phyloP scores from a whole-genome alignment of 139 green algal species.

The Picochlorum sp. region DNA sequence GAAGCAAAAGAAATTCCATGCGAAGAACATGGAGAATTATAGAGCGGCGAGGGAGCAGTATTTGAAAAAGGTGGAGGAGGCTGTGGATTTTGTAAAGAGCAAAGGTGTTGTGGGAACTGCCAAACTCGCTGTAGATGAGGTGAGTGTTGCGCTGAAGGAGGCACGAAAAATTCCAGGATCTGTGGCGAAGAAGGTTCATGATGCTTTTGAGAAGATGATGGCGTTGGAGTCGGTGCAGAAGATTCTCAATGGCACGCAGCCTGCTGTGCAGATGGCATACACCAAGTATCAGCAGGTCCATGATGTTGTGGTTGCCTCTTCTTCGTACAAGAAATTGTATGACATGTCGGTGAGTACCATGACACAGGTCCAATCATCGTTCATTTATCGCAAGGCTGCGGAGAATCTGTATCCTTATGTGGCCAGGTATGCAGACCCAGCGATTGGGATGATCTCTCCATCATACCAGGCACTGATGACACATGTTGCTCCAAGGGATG shows the following conservation, averaged over 20 bases:
- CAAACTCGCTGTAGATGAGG: constrained; percentile 27
- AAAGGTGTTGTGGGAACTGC: constrained; percentile 31
- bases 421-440: constrained; percentile 8
- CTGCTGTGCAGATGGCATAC: constrained; percentile 17
- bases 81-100: constrained; percentile 30
- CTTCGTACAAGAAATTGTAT: constrained; percentile 23
- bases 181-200: constrained; percentile 18
- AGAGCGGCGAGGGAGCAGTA: constrained; percentile 31
- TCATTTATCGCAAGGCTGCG: constrained; percentile 10
- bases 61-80: constrained; percentile 38
- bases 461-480: constrained; percentile 12
- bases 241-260: constrained; percentile 10
- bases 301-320: constrained; percentile 20
- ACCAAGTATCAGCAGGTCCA: constrained; percentile 12
- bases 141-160: constrained; percentile 28
- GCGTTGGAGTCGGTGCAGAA: constrained; percentile 19
- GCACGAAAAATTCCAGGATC: constrained; percentile 25
- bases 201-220: constrained; percentile 27
- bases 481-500: constrained; percentile 5
- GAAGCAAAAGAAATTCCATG: constrained; percentile 30
- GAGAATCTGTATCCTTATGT: constrained; percentile 15
- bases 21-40: constrained; percentile 34
- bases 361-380: constrained; percentile 10
- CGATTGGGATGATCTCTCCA: background rate
- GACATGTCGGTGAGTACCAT: constrained; percentile 1